Conservation (phyloP, 495 filamentous ascomycete genomes). For the Saxophila tyrrhenica region DNA sequence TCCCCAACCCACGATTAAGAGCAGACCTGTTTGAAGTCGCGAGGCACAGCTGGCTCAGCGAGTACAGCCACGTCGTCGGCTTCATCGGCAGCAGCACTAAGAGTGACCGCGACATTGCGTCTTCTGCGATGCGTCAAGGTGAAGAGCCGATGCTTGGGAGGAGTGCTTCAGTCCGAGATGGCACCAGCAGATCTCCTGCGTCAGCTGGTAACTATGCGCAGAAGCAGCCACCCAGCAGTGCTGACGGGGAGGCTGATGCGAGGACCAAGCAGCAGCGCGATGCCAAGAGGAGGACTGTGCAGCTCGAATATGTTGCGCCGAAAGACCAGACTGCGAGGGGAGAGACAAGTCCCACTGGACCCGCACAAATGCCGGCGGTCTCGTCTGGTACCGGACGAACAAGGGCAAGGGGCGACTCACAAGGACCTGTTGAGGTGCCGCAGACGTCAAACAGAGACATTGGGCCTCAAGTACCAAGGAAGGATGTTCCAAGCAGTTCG, state of each 20-base stretch:
- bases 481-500: slow-evolving; percentile 9
- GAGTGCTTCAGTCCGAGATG: slow-evolving; percentile 85
- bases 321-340: slow-evolving; percentile 66
- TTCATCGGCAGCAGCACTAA: slow-evolving; percentile 94
- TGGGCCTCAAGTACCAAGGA: slow-evolving; percentile 4
- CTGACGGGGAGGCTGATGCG: slow-evolving; percentile 46
- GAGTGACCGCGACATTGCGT: slow-evolving; percentile 72
- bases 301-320: slow-evolving; percentile 95
- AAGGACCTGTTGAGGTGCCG: slow-evolving; percentile 36
- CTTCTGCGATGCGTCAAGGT: slow-evolving; percentile 60
- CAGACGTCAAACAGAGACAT: slow-evolving; percentile 1
- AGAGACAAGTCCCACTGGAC: slow-evolving; percentile 31
- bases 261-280: slow-evolving; percentile 51
- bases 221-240: slow-evolving; percentile 56
- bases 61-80: slow-evolving; percentile 87
- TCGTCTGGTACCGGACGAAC: slow-evolving; percentile 26
- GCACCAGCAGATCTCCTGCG: slow-evolving; percentile 49
- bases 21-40: slow-evolving; percentile 97
- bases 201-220: slow-evolving; percentile 49
- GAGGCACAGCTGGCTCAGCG: slow-evolving; percentile 94
- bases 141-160: slow-evolving; percentile 61
- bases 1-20: slow-evolving; percentile 89
- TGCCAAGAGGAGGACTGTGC: slow-evolving; percentile 85
- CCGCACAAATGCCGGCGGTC: slow-evolving; percentile 25
- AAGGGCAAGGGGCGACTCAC: slow-evolving; percentile 40